Base-by-base conservation (phyloP, 116 monocot genomes). In the Posidonia oceanica region DNA sequence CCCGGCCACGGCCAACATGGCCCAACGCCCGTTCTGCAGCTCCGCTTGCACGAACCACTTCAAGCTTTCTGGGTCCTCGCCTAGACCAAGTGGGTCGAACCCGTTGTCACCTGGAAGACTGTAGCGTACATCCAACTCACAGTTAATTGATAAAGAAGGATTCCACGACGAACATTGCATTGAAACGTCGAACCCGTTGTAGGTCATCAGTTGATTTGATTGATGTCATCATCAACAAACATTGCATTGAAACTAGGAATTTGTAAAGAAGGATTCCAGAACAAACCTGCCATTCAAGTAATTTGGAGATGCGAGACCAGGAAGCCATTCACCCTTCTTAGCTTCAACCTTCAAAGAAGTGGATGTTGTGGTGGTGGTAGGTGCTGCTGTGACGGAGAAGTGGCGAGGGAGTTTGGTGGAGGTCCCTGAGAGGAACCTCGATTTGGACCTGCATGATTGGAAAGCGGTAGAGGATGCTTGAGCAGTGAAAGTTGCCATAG, bases 41-140 rank as follows among this genome's bases (percentile, higher is more conserved):
- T 95, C 88, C 21, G 95, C 91, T 71, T 95, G 91, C 72, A 95
- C 84, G 40, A 51, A 95, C 95, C 95, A 95, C 68, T 18, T 78
- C 22, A 95, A 81, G 88, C 84, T 91, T 76, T 95, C 91, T 21
- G 95, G 86, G 81, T 91, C 91, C 81, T 95, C 91, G 17, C 88
- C 95, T 4, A 95, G 81, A 1, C 81, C 95, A 15, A 95, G 80
- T 4, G 91, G 95, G 76, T 95, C 95, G 68, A 95, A 95, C 20
- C 95, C 95, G 29, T 95, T 95, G 86, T 95, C 91, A 7, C 95
- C 95, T 2, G 95, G 91, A 7, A 95, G 69, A 61, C 91, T 91
- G 79, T 7, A n/a, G 60, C 48, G 4, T 38, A 71, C 41, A 66
- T 37, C 14, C 0, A 3, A 61, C 29, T 61, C 36, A 12, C 7